Conservation (phyloP, 208 protist species). For the Porcisia hertigi region DNA sequence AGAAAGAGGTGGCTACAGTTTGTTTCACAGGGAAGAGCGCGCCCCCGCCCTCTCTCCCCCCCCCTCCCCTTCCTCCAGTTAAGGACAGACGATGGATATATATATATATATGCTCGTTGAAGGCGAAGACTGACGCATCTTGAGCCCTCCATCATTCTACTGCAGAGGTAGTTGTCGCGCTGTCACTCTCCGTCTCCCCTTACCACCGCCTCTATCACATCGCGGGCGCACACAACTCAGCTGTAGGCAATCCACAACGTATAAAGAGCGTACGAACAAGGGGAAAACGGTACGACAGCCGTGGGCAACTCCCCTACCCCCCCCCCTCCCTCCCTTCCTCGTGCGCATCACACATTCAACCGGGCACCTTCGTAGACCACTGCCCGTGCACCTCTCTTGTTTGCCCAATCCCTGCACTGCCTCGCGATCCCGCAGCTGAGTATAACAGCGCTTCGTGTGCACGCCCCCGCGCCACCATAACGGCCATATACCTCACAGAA, state of each 20-base stretch:
- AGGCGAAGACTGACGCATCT: neutral
- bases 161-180: neutral
- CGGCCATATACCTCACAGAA: neutral
- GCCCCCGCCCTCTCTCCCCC: too few species aligned
- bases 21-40: neutral
- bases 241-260: neutral
- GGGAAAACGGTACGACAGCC: neutral
- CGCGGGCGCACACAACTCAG: neutral
- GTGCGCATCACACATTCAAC: neutral
- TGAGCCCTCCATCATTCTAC: neutral
- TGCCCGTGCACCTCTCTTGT: too few species aligned
- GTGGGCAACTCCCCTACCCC: neutral
- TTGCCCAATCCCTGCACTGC: too few species aligned
- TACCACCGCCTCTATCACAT: neutral
- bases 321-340: neutral
- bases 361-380: too few species aligned
- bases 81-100: too few species aligned
- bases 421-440: neutral
- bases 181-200: neutral
- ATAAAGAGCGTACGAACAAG: neutral
- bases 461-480: neutral
- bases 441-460: neutral
- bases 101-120: neutral
- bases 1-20: neutral
- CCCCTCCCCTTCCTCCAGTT: too few species aligned